Evolutionary conservation across 1,284 basidiomycete species (phyloP).

Genomic region (Puccinia horiana): DNA sequence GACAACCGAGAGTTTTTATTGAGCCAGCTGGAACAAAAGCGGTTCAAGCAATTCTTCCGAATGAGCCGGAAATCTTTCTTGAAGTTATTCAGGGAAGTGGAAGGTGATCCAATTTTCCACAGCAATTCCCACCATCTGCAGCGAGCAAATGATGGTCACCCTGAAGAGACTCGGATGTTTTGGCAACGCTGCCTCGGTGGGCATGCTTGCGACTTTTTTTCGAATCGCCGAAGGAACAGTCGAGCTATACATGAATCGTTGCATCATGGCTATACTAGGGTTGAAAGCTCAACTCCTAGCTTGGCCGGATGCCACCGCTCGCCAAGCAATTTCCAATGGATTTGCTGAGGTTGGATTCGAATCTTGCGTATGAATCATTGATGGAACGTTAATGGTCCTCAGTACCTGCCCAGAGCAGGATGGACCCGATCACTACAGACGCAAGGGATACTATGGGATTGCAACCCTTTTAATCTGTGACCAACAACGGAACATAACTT

Average conservation of each 20-base stretch:
- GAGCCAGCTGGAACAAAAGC: not conserved
- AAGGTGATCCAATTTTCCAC: not conserved
- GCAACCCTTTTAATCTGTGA: not conserved
- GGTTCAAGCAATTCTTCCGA: not conserved
- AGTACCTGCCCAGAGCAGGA: not conserved
- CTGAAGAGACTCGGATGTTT: not conserved
- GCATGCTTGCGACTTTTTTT: not conserved
- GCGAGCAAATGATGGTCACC: not conserved
- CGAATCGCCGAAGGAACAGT: not conserved
- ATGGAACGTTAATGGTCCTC: not conserved
- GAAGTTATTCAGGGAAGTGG: not conserved
- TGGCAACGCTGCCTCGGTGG: not conserved
- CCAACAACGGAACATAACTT: not conserved
- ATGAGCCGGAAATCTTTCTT: not conserved
- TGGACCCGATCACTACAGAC: not conserved
- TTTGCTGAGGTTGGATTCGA: not conserved
- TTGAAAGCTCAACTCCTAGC: not conserved
- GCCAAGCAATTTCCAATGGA: not conserved
- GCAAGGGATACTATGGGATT: not conserved
- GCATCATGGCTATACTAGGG: not conserved
- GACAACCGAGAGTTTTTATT: not conserved
- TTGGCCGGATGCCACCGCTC: not conserved
- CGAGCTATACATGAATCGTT: not conserved
- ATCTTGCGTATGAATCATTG: not conserved
- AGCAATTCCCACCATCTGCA: not conserved